Evolutionary conservation across 1,139 yeast genomes (phyloP).

Genomic region (Yamadazyma atmosphaerica): DNA sequence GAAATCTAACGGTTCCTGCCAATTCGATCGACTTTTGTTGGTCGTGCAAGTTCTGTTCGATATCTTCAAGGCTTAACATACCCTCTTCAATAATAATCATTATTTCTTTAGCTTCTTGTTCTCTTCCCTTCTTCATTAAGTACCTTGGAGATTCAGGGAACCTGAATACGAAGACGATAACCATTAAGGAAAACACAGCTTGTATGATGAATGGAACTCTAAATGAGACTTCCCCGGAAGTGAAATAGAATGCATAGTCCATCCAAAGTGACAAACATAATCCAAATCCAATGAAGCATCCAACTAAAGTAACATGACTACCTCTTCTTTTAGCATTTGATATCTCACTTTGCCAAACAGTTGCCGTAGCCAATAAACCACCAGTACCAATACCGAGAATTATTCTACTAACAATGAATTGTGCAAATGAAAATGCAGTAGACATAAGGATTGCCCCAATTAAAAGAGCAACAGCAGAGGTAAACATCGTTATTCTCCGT

Average conservation of each 20-base stretch:
- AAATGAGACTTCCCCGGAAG: constrained; percentile 26
- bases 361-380: constrained; percentile 37
- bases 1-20: constrained; percentile 23
- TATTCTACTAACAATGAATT: constrained; percentile 41
- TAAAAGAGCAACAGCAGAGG: constrained; percentile 32
- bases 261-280: constrained; percentile 45
- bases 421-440: constrained; percentile 31
- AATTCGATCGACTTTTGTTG: constrained; percentile 28
- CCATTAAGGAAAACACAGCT: constrained; percentile 27
- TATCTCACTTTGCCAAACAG: constrained; percentile 40
- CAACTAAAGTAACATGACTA: constrained; percentile 34
- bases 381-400: constrained; percentile 46
- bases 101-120: constrained; percentile 4
- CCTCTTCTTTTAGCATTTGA: constrained; percentile 37
- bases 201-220: constrained; percentile 47
- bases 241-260: constrained; percentile 45
- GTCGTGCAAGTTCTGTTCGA: constrained; percentile 20
- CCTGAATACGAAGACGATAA: constrained; percentile 19
- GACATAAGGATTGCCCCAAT: constrained; percentile 39
- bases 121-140: constrained; percentile 7
- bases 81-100: constrained; percentile 14
- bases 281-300: constrained; percentile 39
- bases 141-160: constrained; percentile 7
- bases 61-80: constrained; percentile 25
- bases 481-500: constrained; percentile 29